A percentile compares a stretch with the other conserved stretches of the same genome.
phyloP scores from a whole-genome alignment of 2,329 filamentous ascomycete genomes.

The Stemphylium vesicarium region DNA sequence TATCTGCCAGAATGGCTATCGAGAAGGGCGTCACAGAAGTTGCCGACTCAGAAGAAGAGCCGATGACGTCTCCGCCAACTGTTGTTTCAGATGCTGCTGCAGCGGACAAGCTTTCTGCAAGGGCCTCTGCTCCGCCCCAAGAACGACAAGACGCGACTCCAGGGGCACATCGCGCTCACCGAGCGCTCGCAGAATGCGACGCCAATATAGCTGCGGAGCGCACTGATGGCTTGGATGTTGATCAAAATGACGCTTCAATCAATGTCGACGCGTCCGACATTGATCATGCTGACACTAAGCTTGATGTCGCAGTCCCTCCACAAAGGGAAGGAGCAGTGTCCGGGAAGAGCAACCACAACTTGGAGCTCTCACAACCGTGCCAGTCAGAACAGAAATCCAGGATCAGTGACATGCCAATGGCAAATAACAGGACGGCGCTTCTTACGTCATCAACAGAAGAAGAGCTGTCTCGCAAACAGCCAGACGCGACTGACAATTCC shows the following conservation, averaged over 20 bases:
- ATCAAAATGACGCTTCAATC: conserved; percentile 17
- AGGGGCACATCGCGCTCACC: conserved; percentile 16
- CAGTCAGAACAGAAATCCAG: background rate
- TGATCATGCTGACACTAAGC: conserved; percentile 18
- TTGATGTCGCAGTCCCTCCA: background rate
- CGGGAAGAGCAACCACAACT: background rate
- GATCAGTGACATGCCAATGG: background rate
- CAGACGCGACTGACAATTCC: background rate
- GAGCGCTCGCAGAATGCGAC: conserved; percentile 17
- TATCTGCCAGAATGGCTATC: conserved; percentile 31
- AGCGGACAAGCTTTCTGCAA: conserved; percentile 31
- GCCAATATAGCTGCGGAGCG: conserved; percentile 13
- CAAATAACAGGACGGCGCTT: background rate
- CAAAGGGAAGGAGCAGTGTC: conserved; percentile 1
- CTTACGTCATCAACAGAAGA: background rate
- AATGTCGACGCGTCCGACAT: conserved; percentile 11
- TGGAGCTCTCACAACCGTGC: background rate
- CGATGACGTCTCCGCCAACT: conserved; percentile 37
- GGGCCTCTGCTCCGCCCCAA: conserved; percentile 19
- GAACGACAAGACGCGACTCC: conserved; percentile 29
- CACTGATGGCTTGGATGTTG: conserved; percentile 18
- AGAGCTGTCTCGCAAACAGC: background rate
- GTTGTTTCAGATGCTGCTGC: conserved; percentile 16
- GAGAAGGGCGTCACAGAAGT: conserved; percentile 30
- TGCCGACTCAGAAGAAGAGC: conserved; percentile 45